Evolutionary conservation across 2,329 filamentous ascomycete species (phyloP).

Genomic region (Neonectria faginata): DNA sequence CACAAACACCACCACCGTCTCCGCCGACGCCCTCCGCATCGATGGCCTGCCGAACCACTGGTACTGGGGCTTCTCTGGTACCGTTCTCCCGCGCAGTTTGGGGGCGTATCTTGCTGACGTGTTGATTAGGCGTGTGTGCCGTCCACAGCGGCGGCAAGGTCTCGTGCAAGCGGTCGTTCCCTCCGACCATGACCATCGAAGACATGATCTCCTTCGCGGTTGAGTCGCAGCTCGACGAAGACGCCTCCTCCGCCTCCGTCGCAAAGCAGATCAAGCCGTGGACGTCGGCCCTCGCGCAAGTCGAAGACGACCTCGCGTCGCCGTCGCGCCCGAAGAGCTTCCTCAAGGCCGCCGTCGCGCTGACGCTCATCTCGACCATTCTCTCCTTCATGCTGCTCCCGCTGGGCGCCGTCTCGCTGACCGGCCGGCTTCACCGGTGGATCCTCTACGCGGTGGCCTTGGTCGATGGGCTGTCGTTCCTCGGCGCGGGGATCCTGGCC

Average conservation of each 20-base stretch:
- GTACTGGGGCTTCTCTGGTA: constrained; percentile 36
- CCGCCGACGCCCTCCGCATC: constrained; percentile 21
- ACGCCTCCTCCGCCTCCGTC: constrained; percentile 2
- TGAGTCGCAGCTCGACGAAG: constrained; percentile 1
- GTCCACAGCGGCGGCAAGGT: constrained; percentile 4
- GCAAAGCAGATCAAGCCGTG: constrained; percentile 19
- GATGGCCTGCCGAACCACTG: constrained; percentile 28
- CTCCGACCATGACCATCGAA: constrained; percentile 21
- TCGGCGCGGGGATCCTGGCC: constrained; percentile 27
- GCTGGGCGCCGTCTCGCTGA: constrained; percentile 28
- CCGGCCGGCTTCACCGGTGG: constrained; percentile 23
- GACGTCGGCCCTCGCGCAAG: constrained; percentile 24
- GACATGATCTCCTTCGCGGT: constrained; percentile 29
- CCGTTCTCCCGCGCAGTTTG: too few species aligned
- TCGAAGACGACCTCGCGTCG: constrained; percentile 20
- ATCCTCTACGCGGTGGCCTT: constrained; percentile 28
- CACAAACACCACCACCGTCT: constrained; percentile 18
- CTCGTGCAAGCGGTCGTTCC: constrained; percentile 26
- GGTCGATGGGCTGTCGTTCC: constrained; percentile 19
- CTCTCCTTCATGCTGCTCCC: constrained; percentile 27
- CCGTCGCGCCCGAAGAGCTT: constrained; percentile 16
- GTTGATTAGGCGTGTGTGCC: constrained; percentile 25
- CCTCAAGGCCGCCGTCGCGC: constrained; percentile 25
- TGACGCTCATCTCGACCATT: constrained; percentile 23
- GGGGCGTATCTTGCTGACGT: too few species aligned